These are phyloP conservation scores for Myriosclerotinia curreyana DNA, from an alignment of 2,329 filamentous ascomycete species.

Conservation along the genomic window DNA sequence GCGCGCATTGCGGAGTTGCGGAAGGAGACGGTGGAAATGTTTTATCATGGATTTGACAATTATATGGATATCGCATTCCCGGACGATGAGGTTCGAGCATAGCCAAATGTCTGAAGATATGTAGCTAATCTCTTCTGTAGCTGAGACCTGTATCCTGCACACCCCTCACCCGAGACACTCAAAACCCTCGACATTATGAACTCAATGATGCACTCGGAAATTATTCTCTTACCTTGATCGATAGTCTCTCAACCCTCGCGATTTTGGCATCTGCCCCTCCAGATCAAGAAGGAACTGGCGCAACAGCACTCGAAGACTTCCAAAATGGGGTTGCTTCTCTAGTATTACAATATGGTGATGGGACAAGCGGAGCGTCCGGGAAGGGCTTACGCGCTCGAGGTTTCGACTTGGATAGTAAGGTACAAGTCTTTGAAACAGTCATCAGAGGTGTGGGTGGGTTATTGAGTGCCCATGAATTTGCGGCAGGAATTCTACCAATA, in stretches of 20 bases:
- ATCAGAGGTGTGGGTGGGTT: slow-evolving; percentile 90
- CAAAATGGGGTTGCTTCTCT: slow-evolving; percentile 75
- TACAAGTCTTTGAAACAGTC: slow-evolving; percentile 97
- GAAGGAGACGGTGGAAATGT: slow-evolving; percentile 69
- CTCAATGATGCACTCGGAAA: slow-evolving; percentile 96
- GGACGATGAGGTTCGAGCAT: slow-evolving; percentile 72
- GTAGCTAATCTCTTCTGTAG: slow-evolving; percentile 43
- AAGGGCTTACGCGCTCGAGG: slow-evolving; percentile 71
- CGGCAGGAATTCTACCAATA: slow-evolving; percentile 85
- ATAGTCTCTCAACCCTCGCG: slow-evolving; percentile 89
- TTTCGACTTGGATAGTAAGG: slow-evolving; percentile 95
- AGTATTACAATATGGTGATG: slow-evolving; percentile 84
- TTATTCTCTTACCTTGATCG: slow-evolving; percentile 92
- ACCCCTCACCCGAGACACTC: slow-evolving; percentile 78
- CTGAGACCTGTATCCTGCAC: slow-evolving; percentile 81
- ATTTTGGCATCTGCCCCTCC: slow-evolving; percentile 78
- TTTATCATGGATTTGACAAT: slow-evolving; percentile 94
- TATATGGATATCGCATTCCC: slow-evolving; percentile 94
- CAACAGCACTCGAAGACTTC: slow-evolving; percentile 68
- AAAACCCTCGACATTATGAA: slow-evolving; percentile 76
- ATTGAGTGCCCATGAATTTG: slow-evolving; percentile 90
- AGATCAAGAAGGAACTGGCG: slow-evolving; percentile 50
- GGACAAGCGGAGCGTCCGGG: slow-evolving; percentile 63
- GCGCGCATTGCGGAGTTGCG: slow-evolving; percentile 54
- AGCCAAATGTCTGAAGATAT: not conserved